Percentiles rank a stretch among this genome's conserved stretches.
phyloP scores from a whole-genome alignment of 352 stramenopile species.

The Halophytophthora polymorphica region DNA sequence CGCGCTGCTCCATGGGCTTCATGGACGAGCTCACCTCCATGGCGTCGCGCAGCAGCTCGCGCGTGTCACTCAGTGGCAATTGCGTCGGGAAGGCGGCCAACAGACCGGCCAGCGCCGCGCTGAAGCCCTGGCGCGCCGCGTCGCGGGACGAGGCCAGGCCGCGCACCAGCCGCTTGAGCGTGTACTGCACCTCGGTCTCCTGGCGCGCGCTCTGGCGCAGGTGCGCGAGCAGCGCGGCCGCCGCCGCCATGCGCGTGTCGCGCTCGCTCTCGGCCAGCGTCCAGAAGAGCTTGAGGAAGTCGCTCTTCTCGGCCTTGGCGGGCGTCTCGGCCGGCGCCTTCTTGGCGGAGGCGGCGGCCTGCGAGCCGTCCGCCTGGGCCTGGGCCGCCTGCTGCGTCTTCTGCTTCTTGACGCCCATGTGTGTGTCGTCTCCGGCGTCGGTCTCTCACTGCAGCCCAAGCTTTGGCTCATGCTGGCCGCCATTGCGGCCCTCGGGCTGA shows the following conservation, averaged over 20 bases:
- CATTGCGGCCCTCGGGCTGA: slow-evolving; percentile 10
- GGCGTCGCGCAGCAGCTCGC: slow-evolving; percentile 57
- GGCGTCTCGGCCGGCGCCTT: neutral
- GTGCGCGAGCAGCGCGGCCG: slow-evolving; percentile 55
- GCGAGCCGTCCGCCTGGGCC: slow-evolving; percentile 2
- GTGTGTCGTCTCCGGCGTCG: slow-evolving; percentile 25
- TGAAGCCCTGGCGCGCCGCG: slow-evolving; percentile 87
- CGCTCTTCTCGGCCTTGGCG: slow-evolving; percentile 26
- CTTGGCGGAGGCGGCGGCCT: slow-evolving; percentile 10
- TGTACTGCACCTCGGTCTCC: slow-evolving; percentile 79
- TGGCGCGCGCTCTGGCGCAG: slow-evolving; percentile 28
- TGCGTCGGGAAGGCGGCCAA: slow-evolving; percentile 46
- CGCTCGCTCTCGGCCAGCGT: slow-evolving; percentile 77
- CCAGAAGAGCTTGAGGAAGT: slow-evolving; percentile 90
- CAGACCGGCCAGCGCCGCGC: slow-evolving; percentile 73
- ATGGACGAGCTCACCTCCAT: slow-evolving; percentile 83
- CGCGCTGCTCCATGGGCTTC: slow-evolving; percentile 91
- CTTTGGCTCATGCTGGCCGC: slow-evolving; percentile 4
- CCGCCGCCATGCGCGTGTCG: slow-evolving; percentile 48
- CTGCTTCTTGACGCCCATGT: slow-evolving; percentile 37
- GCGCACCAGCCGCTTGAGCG: slow-evolving; percentile 88
- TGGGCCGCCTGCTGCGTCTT: slow-evolving; percentile 4
- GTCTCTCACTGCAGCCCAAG: neutral
- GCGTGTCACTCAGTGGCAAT: slow-evolving; percentile 45
- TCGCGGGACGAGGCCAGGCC: slow-evolving; percentile 88